Percentiles rank a stretch among this genome's conserved stretches.
These are phyloP conservation scores for Vaccinium macrocarpon DNA, from an alignment of 148 eudicot species.

Conservation along the genomic window DNA sequence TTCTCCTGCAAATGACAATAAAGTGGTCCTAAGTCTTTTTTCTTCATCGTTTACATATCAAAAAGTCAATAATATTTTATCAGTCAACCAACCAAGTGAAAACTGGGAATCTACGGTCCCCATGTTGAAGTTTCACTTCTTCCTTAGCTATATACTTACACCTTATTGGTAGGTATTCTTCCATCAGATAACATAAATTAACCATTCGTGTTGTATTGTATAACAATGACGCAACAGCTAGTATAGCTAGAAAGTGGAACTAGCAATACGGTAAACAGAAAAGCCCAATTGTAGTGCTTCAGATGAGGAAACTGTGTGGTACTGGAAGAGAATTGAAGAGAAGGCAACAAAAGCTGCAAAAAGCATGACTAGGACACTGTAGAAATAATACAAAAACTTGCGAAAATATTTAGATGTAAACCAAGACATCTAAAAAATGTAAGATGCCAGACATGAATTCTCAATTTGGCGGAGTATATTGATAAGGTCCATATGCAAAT, in stretches of 20 bases:
- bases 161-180: slow-evolving; percentile 1
- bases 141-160: not conserved
- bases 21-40: not conserved
- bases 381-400: not conserved
- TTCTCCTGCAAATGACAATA: slow-evolving; percentile 46
- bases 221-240: not conserved
- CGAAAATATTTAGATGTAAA: not conserved
- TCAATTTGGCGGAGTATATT: not conserved
- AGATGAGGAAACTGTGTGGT: not conserved
- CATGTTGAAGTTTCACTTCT: not conserved
- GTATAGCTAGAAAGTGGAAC: not conserved
- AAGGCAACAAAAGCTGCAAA: not conserved
- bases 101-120: not conserved
- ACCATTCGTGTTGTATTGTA: not conserved
- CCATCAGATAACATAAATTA: not conserved
- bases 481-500: not conserved
- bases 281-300: not conserved
- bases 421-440: not conserved
- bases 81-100: not conserved
- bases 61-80: not conserved
- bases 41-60: not conserved
- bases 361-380: slow-evolving; percentile 4
- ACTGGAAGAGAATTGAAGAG: not conserved
- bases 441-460: not conserved
- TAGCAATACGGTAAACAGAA: not conserved